Evolutionary conservation across 192 early-diverging fungal genomes (phyloP).

Genomic region (Rhizophagus clarus): DNA sequence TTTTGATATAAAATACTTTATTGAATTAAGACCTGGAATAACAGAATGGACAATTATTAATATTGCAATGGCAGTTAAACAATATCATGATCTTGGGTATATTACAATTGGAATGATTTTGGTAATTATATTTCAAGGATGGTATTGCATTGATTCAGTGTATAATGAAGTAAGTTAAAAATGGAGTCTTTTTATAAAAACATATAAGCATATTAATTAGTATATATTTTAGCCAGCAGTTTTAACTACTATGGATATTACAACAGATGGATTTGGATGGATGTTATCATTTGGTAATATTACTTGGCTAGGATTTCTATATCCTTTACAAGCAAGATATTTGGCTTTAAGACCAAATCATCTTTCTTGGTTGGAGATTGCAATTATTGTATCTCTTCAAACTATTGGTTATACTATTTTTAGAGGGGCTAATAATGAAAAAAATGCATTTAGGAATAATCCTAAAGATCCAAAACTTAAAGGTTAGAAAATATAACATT

Average conservation of each 20-base stretch:
- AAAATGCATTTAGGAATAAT: slow-evolving; percentile 83
- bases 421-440: slow-evolving; percentile 86
- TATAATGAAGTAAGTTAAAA: slow-evolving; percentile 60
- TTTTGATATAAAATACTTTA: slow-evolving; percentile 93
- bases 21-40: slow-evolving; percentile 90
- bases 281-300: slow-evolving; percentile 81
- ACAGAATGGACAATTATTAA: slow-evolving; percentile 91
- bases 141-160: slow-evolving; percentile 87
- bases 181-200: neutral
- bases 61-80: slow-evolving; percentile 73
- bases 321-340: slow-evolving; percentile 88
- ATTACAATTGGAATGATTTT: slow-evolving; percentile 80
- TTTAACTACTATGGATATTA: slow-evolving; percentile 98
- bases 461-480: slow-evolving; percentile 58
- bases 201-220: neutral
- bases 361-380: slow-evolving; percentile 47
- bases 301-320: slow-evolving; percentile 91
- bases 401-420: slow-evolving; percentile 83
- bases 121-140: slow-evolving; percentile 74
- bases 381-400: slow-evolving; percentile 57
- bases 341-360: slow-evolving; percentile 70
- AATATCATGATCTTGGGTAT: slow-evolving; percentile 65
- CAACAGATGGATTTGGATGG: slow-evolving; percentile 94
- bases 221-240: slow-evolving; percentile 63
- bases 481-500: slow-evolving; percentile 35